Base-by-base conservation (phyloP, 345 rosid genomes). In the Rhodamnia rubescens region DNA sequence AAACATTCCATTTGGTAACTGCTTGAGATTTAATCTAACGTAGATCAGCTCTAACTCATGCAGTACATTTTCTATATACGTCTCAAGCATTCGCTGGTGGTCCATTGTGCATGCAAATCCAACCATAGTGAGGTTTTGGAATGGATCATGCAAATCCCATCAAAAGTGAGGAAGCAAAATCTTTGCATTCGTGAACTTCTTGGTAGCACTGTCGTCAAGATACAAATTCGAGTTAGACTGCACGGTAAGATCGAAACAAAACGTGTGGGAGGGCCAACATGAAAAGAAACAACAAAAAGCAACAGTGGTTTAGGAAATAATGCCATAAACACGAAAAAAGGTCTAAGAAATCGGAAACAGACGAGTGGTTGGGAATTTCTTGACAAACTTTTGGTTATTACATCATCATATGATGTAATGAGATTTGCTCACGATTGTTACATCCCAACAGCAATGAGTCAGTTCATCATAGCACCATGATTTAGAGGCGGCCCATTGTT, bases 321-420 rank as follows among this genome's bases (percentile, higher is more conserved):
- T 0, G 40, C 11, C 7, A 29, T 3, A 8, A 1, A 61, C 20
- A 15, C 0, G 1, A 61, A 29, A 64, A 29, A 29, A 16, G 8
- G 22, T 32, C 5, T 18, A 15, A 1, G 42, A 16, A 29, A 3
- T 64, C 29, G 8, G 36, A 58, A n/a, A 7, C 27, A 26, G 13
- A 36, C 40, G n/a, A n/a, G n/a, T n/a, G n/a, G n/a, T n/a, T n/a
- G n/a, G n/a, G n/a, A n/a, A n/a, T n/a, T n/a, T n/a, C n/a, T n/a
- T n/a, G n/a, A n/a, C n/a, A n/a, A n/a, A n/a, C n/a, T n/a, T n/a
- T n/a, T n/a, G n/a, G n/a, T n/a, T n/a, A n/a, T n/a, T n/a, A n/a
- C n/a, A n/a, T n/a, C n/a, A n/a, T n/a, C n/a, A n/a, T n/a, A n/a
- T n/a, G n/a, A n/a, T n/a, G n/a, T n/a, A n/a, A n/a, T n/a, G n/a